Conservation (phyloP, 176 grass and related monocot species). For the Tuctoria greenei region DNA sequence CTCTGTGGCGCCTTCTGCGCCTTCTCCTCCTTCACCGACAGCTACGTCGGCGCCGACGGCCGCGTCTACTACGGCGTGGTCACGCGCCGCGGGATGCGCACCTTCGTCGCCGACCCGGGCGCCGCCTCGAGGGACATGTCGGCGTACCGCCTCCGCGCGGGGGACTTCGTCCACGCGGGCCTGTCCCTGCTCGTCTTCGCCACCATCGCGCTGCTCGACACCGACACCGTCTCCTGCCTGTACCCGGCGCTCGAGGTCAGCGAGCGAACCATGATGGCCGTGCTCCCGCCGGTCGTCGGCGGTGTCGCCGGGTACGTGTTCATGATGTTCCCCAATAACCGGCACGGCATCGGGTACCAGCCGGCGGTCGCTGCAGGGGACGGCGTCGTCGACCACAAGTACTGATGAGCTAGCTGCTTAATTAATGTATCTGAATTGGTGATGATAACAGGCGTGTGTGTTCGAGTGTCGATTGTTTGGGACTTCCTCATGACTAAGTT, state of each 20-base stretch:
- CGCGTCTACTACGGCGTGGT: slow-evolving; percentile 76
- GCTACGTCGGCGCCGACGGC: slow-evolving; percentile 66
- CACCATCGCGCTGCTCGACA: slow-evolving; percentile 61
- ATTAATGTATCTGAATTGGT: not conserved
- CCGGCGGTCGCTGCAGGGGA: slow-evolving; percentile 2
- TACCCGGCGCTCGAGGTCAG: slow-evolving; percentile 56
- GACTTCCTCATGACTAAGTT: no score
- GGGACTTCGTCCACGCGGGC: slow-evolving; percentile 65
- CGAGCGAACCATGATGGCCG: slow-evolving; percentile 56
- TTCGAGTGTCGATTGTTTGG: no score
- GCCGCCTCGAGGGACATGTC: slow-evolving; percentile 43
- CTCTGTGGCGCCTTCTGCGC: slow-evolving; percentile 63
- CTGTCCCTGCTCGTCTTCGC: slow-evolving; percentile 65
- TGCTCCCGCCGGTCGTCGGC: slow-evolving; percentile 63
- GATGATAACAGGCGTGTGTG: no score
- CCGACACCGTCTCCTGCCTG: slow-evolving; percentile 53
- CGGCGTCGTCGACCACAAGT: slow-evolving; percentile 42
- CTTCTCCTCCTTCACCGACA: slow-evolving; percentile 80
- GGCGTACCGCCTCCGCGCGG: slow-evolving; percentile 50
- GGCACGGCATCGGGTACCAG: slow-evolving; percentile 74
- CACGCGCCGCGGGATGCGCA: slow-evolving; percentile 45
- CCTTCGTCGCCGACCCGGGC: slow-evolving; percentile 54
- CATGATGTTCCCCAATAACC: slow-evolving; percentile 64
- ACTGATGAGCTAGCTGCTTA: not conserved
- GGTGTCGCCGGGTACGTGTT: slow-evolving; percentile 56